Percentiles rank a stretch among this genome's conserved stretches.
Evolutionary conservation across 306 rosid species (phyloP).

Genomic region (Quercus engelmannii): DNA sequence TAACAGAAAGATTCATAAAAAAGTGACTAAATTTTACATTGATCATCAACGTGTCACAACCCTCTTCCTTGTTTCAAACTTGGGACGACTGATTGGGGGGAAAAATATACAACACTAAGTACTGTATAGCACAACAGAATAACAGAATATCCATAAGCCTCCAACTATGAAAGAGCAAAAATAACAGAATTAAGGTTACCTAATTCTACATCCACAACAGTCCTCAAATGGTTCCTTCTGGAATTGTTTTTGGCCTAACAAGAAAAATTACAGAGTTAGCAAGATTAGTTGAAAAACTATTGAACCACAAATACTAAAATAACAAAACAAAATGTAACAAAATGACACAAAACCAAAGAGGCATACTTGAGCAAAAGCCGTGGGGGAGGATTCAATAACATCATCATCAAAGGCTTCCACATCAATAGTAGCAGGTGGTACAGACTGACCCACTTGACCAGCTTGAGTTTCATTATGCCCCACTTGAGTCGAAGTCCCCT

Average conservation of each 20-base stretch:
- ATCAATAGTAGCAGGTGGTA: slow-evolving; percentile 51
- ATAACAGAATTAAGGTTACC: slow-evolving; percentile 40
- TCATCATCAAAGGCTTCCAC: slow-evolving; percentile 91
- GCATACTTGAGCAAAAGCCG: slow-evolving; percentile 80
- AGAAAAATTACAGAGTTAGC: slow-evolving; percentile 3
- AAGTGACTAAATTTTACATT: too few species aligned
- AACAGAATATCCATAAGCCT: neutral
- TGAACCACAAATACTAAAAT: neutral
- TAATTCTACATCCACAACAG: slow-evolving; percentile 71
- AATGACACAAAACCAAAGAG: neutral
- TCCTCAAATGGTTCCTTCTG: slow-evolving; percentile 58
- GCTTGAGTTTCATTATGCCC: slow-evolving; percentile 15
- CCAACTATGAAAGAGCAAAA: neutral
- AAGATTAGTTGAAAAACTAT: slow-evolving; percentile 2
- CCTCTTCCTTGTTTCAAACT: too few species aligned
- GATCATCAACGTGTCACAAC: too few species aligned
- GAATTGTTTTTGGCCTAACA: slow-evolving; percentile 80
- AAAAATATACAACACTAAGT: too few species aligned
- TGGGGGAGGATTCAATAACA: slow-evolving; percentile 70
- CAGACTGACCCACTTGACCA: slow-evolving; percentile 20
- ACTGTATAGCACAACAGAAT: neutral
- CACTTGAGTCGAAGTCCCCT: slow-evolving; percentile 36
- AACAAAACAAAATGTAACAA: neutral
- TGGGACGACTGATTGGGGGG: too few species aligned
- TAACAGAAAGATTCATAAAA: too few species aligned